Base-by-base conservation (phyloP, 1,284 basidiomycete genomes). In the Sphagnurus paluster region DNA sequence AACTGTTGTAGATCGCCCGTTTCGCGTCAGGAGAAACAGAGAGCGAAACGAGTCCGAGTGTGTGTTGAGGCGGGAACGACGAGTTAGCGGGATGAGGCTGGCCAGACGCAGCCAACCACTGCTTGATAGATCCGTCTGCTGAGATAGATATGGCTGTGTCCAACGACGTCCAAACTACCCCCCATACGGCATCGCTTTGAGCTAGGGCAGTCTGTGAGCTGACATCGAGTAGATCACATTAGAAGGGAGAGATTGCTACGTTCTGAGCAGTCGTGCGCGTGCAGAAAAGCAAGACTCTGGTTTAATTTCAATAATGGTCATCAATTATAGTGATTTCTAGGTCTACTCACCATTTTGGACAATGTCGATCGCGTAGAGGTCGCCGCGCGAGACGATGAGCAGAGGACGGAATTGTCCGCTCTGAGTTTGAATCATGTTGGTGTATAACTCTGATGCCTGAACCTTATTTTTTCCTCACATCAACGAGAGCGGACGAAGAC, bases 401-500 rank as follows among this genome's bases (percentile, higher is more conserved):
- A 55, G 35, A 43, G 11, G 8, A 13, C 67, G 69, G 69, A 41
- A 42, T 52, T 59, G 53, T 44, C 77, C 79, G 74, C 57, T 62
- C 82, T 74, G 82, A 71, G 70, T 57, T 66, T 66, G 3, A 78
- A 81, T 45, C 8, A 1, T 24, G 11, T 20, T 44, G 50, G 58
- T 39, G 54, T 61, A 61, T 58, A 59, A 52, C 43, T 34, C 14
- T 17, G 25, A n/a, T 20, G 40, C 17, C 36, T n/a, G 39, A 79
- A 82, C 78, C 64, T 69, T 77, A 72, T 62, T 71, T 68, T 67
- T 60, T 62, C 66, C 58, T 68, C 62, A 72, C 84, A 88, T 90
- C 86, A 80, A 90, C 85, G 87, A 91, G 72, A 87, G 90, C 88
- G 89, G 85, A 92, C 79, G 89, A 92, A 83, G 89, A 90, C 89